Base-by-base conservation (phyloP, 2,329 filamentous ascomycete genomes). In the Parafenestella ontariensis region DNA sequence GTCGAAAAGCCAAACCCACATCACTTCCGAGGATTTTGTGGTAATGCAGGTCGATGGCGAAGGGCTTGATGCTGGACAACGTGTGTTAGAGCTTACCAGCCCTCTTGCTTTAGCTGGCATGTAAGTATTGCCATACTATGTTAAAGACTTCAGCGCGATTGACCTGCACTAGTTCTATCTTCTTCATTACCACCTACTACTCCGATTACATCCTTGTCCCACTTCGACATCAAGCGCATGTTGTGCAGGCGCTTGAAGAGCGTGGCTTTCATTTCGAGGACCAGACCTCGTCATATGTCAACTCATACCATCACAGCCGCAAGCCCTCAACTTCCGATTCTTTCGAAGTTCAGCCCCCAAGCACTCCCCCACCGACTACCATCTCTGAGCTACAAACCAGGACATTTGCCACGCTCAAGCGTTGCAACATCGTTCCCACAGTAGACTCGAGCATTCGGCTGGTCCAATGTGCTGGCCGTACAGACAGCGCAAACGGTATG, bases 101-200 rank as follows among this genome's bases (percentile, higher is more conserved):
- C 95, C 94, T 5, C 82, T 98, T 28, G 94, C 95, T 24, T 83
- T 97, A 72, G 94, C 94, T 45, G 91, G 92, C 65, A 95, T 98
- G 83, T 87, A 77, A 75, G 84, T 69, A 21, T 8, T 43, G 10
- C 6, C 26, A 24, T 10, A 8, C 21, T 3, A 15, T 4, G 21
- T 9, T 23, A 23, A 34, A 39, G 21, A 1, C 33, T 29, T 28
- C 5, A 41, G 24, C 34, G 24, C 34, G 18, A 44, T 55, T 68
- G 20, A 62, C 37, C 31, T n/a, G 36, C 8, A 26, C 46, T 42
- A 87, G 85, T 47, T 91, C 94, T 48, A 96, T 99, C 71, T 97
- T 98, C 81, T 98, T 98, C 83, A 96, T 97, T 74, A 97, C 94
- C 3, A 97, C 92, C 28, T 99, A 98, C 77, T 98, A 96, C 77